Evolutionary conservation across 345 rosid species (phyloP), one percentile per base, ranked within the genome.

Genomic region (Sonneratia alba): DNA sequence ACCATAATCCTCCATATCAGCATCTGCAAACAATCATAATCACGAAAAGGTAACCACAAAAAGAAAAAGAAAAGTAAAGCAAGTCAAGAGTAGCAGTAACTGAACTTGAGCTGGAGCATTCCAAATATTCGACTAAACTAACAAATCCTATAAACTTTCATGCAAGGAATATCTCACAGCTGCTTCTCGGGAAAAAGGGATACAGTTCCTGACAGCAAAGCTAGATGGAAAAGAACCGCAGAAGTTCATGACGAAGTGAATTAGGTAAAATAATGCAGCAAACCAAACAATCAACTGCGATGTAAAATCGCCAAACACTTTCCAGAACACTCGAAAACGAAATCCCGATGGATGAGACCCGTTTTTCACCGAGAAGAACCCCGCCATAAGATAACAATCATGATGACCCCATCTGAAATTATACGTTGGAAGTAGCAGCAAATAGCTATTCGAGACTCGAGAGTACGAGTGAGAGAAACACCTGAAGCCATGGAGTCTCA

Each of bases 1-100:
- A 48, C 99, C 99, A 69, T 96, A 96, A 80, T 96, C 99, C 76
- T 92, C 99, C 99, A 96, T 96, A 85, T 96, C 99, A 43, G 97
- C 98, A 87, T 96, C 99, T 96, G 87, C 70, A 72, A 40, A 66
- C n/a, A 59, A 22, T 40, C 71, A 49, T 22, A 55, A 34, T 43
- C 53, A 19, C 59, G 24, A 53, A 18, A 73, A 62, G 19, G 7
- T n/a, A 22, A 57, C 32, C 4, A 22, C 45, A 68, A 43, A 45
- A 47, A 21, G 42, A 38, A 18, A 27, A 27, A 24, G 15, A 43
- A 42, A 72, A 6, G n/a, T 16, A 18, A 32, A 74, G 10, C 6
- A 38, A 27, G 27, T 27, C 32, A 27, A 11, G 43, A 13, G 53
- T 57, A 1, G 40, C 11, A 59, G 43, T 10, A 63, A 27, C 37